Evolutionary conservation across 352 stramenopile genomes (phyloP), one percentile per base, ranked within the genome.

Genomic region (Pythium graminicola): DNA sequence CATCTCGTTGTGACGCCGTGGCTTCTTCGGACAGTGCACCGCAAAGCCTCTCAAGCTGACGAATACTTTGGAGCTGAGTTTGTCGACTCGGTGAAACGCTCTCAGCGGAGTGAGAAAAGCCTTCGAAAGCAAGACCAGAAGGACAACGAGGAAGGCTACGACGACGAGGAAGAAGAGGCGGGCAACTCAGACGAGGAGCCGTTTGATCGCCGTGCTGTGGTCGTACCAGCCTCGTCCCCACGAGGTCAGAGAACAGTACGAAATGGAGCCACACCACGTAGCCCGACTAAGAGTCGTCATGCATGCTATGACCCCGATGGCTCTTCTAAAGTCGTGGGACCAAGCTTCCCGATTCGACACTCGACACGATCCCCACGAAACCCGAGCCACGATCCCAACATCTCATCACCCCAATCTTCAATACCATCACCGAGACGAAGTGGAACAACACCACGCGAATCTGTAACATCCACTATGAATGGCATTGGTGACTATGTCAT

Each of bases 41-140:
- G 73, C 11, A 89, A 89, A 28, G 73, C 67, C 0, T 85, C 64
- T 0, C 75, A 89, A 29, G 77, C 77, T 11, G 73, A 89, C 26
- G 65, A 82, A 39, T 83, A 83, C 58, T 89, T 80, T 46, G 67
- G 74, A 7, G 74, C 74, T 5, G 74, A 88, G 56, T 88, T 88
- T 49, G 66, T 86, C 17, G 67, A 70, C 22, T 65, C 79, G 36
- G 64, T 79, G 29, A 67, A 65, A 3, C 54, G 50, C 2, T 61
- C 44, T 20, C 53, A 60, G 20, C 46, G 35, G 24, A 50, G 56
- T 20, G 29, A 44, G 24, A 22, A 40, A 54, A 58, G 57, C 28
- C 31, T 28, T 9, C 43, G 50, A 16, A 27, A 35, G 27, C 33
- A 17, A 10, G 19, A 41, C 19, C 17, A 46, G 22, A 22, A 50